phyloP scores from a whole-genome alignment of 768 basidiomycete species.

The Sistotremastrum niveocremeum region DNA sequence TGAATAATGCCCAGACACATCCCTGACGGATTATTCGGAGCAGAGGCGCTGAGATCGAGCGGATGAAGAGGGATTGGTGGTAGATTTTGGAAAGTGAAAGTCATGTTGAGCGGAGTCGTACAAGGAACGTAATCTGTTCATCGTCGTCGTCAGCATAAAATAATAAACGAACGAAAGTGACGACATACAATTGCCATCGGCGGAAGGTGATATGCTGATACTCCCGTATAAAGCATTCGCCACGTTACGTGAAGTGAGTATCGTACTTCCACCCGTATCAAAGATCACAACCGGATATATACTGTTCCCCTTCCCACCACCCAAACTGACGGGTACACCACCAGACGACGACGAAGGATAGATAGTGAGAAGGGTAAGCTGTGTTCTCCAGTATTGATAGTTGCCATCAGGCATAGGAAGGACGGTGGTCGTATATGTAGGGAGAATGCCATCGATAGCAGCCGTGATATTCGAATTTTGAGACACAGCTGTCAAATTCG shows the following conservation, averaged over 20 bases:
- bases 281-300: slow-evolving; percentile 50
- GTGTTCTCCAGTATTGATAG: slow-evolving; percentile 1
- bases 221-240: slow-evolving; percentile 74
- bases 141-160: not conserved
- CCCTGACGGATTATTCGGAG: slow-evolving; percentile 25
- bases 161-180: not conserved
- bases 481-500: not conserved
- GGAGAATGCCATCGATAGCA: too few species aligned
- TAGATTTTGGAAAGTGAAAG: slow-evolving; percentile 48
- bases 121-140: slow-evolving; percentile 62
- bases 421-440: not conserved
- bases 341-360: not conserved
- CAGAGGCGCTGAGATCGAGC: slow-evolving; percentile 47
- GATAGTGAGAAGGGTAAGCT: not conserved
- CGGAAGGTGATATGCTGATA: slow-evolving; percentile 41
- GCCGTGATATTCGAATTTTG: too few species aligned
- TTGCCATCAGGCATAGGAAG: not conserved
- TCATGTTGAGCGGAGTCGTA: slow-evolving; percentile 54
- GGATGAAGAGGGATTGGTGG: slow-evolving; percentile 53
- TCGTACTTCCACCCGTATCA: slow-evolving; percentile 57
- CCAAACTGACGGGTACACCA: not conserved
- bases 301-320: slow-evolving; percentile 12
- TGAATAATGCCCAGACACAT: slow-evolving; percentile 60
- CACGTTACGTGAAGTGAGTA: slow-evolving; percentile 43
- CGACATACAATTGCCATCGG: slow-evolving; percentile 51